Conservation (phyloP, 2,329 filamentous ascomycete species). For the Cryphonectria naterciae region DNA sequence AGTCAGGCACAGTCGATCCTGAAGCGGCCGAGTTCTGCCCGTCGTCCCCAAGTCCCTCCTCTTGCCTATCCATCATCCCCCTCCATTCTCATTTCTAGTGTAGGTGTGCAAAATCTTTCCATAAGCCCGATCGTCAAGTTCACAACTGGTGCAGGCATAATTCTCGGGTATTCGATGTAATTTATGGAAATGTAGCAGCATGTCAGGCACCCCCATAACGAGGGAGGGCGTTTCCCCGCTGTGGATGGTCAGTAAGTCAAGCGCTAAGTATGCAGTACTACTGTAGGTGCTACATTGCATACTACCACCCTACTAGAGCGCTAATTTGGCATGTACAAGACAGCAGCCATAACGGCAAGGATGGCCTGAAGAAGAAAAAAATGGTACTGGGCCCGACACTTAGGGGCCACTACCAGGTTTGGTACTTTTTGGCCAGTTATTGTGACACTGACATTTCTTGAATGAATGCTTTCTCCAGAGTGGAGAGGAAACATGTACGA, state of each 20-base stretch:
- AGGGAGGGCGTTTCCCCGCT: background rate
- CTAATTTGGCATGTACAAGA: background rate
- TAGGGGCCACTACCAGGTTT: background rate
- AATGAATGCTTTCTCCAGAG: background rate
- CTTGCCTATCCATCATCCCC: background rate
- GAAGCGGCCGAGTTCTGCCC: slow-evolving; percentile 1
- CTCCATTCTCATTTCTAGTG: background rate
- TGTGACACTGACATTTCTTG: slow-evolving; percentile 24
- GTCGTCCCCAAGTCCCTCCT: background rate
- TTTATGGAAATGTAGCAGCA: background rate
- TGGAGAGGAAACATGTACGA: background rate
- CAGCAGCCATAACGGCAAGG: background rate
- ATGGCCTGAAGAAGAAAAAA: background rate
- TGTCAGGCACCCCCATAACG: background rate
- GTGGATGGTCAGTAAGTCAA: background rate
- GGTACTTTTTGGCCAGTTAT: background rate
- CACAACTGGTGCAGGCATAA: background rate
- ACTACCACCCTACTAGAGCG: no score
- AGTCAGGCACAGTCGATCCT: background rate
- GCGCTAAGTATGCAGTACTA: background rate
- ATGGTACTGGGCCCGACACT: background rate
- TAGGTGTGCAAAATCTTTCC: background rate
- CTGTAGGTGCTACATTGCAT: background rate
- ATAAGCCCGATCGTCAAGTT: background rate
- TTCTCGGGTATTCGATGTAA: background rate